Evolutionary conservation across 1,284 basidiomycete species (phyloP), one percentile per base, ranked within the genome.

Genomic region (Ceratobasidium sp.): DNA sequence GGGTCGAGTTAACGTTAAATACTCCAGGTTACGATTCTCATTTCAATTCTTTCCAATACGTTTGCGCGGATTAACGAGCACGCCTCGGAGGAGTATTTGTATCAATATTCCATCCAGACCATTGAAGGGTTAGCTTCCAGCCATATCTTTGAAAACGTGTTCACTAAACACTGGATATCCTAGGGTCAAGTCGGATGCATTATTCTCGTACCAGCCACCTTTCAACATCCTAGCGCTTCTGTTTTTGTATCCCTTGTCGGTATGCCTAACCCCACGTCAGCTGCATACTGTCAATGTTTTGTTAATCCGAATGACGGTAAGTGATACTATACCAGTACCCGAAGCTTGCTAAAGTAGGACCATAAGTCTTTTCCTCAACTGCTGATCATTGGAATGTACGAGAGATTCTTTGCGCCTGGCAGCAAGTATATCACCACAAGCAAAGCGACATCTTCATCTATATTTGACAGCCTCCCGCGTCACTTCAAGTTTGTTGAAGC

Each of bases 201-300:
- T 97, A n/a, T 95, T 97, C 86, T 95, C 93, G 70, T 97, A 97
- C 83, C 92, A 96, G 81, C 95, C 94, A 1, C 95, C 95, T 0
- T 95, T 95, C 88, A 95, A 95, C 82, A 87, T 95, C 42, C 85
- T 94, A 46, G 95, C 96, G 0, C 92, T 96, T 82, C 79, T 90
- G 23, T 87, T 96, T 78, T 88, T 97, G 64, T 92, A 94, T 82
- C 95, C 95, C 5, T 87, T 93, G 33, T 93, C 91, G 81, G 94
- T 89, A 84, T 82, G 94, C 55, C 84, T 95, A 12, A 89, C 91
- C 4, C 94, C 95, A 0, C 89, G 94, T 49, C 88, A 90, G 2
- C 85, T 97, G 28, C 96, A 97, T 83, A 89, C 91, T 0, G 86
- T 90, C 55, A 97, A 97, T 82, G 95, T 97, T 1, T 92, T 95